Conservation (phyloP, 2,329 filamentous ascomycete species). For the Thielaviopsis ethacetica region DNA sequence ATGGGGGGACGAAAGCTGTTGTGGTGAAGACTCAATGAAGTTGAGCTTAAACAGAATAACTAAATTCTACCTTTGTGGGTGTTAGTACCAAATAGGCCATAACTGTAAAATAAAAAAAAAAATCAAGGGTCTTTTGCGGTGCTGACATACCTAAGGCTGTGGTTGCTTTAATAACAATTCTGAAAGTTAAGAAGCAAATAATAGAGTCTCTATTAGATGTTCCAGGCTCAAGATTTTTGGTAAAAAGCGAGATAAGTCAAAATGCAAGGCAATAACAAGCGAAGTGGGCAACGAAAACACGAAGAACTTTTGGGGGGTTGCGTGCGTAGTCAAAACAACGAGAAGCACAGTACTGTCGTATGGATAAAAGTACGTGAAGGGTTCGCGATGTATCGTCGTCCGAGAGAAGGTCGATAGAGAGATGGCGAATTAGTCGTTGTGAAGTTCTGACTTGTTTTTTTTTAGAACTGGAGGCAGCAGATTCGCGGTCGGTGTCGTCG, state of each 20-base stretch:
- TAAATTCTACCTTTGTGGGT: conserved; percentile 1
- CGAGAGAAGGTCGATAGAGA: neutral
- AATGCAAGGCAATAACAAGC: neutral
- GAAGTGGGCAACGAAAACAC: neutral
- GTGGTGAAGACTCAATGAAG: neutral
- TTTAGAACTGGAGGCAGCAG: conserved; percentile 2
- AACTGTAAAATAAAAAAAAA: too few species aligned
- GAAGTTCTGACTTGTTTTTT: neutral
- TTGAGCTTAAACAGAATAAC: conserved; percentile 4
- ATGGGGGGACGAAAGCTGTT: neutral
- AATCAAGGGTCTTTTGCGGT: neutral
- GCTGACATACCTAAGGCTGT: neutral
- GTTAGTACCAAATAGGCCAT: neutral
- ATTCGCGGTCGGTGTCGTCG: conserved; percentile 3
- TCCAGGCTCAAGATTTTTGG: neutral
- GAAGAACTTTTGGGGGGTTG: neutral
- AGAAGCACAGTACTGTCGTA: neutral
- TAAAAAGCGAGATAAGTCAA: neutral
- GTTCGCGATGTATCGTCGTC: neutral
- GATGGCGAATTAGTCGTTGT: neutral
- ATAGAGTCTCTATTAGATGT: neutral
- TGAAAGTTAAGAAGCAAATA: neutral
- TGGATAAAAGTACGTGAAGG: neutral
- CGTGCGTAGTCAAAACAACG: neutral
- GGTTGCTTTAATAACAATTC: neutral